These are phyloP conservation scores for Capsicum baccatum DNA, from an alignment of 257 asterid genomes.

Conservation along the genomic window DNA sequence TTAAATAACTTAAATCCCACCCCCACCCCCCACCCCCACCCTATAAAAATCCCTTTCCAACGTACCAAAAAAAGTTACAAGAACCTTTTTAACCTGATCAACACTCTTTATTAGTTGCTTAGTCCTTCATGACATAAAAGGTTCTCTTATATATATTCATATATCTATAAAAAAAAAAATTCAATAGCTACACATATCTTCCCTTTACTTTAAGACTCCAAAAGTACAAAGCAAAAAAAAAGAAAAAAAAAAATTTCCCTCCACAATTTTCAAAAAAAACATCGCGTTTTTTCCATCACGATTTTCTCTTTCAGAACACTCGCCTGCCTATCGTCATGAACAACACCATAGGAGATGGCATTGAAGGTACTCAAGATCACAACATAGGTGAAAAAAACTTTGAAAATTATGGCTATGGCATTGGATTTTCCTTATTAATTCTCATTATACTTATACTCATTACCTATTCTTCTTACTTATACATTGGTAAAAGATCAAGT, in stretches of 20 bases:
- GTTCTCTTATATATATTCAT: constrained; percentile 21
- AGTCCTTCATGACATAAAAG: constrained; percentile 10
- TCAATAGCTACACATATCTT: not conserved
- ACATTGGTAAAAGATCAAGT: constrained; percentile 21
- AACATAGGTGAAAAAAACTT: not conserved
- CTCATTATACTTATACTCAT: constrained; percentile 40
- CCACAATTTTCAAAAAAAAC: not conserved
- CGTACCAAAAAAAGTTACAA: constrained; percentile 12
- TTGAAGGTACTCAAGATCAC: constrained; percentile 18
- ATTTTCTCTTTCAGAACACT: not conserved
- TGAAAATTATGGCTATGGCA: constrained; percentile 46
- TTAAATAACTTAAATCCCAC: not conserved
- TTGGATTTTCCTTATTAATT: constrained; percentile 42
- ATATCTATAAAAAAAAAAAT: not conserved
- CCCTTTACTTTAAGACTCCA: constrained; percentile 6
- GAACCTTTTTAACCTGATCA: constrained; percentile 17
- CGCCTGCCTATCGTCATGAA: not conserved
- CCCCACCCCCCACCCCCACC: not conserved
- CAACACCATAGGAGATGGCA: constrained; percentile 21
- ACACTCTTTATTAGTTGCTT: constrained; percentile 28
- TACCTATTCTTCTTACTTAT: constrained; percentile 47
- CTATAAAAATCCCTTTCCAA: not conserved
- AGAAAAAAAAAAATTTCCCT: not conserved
- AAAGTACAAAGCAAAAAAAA: not conserved
- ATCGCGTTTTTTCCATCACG: not conserved